phyloP scores from a whole-genome alignment of 1,284 basidiomycete species.

The Xerocomus minutiporus region DNA sequence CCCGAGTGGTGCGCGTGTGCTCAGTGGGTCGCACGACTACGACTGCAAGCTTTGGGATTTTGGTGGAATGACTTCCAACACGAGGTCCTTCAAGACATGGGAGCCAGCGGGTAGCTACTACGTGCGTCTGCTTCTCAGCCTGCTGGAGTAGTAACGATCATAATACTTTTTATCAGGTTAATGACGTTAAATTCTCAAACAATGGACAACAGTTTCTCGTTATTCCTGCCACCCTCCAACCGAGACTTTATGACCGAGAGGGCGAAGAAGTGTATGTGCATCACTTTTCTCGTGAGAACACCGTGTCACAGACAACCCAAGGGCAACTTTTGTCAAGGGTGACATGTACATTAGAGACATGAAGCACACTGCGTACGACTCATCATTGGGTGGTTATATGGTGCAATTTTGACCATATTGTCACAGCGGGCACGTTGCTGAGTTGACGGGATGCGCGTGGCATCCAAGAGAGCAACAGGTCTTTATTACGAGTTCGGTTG shows the following conservation, averaged over 20 bases:
- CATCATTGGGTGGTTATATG: background rate
- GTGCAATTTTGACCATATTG: constrained; percentile 8
- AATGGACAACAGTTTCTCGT: constrained; percentile 83
- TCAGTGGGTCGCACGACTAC: constrained; percentile 94
- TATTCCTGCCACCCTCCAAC: constrained; percentile 83
- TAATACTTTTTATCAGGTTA: constrained; percentile 52
- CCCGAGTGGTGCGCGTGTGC: constrained; percentile 86
- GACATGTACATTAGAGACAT: constrained; percentile 98
- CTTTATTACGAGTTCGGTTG: constrained; percentile 92
- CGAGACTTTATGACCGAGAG: constrained; percentile 85
- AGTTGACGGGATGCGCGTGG: constrained; percentile 87
- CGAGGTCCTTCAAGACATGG: constrained; percentile 93
- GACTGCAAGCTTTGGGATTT: constrained; percentile 99
- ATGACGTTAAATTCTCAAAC: constrained; percentile 84
- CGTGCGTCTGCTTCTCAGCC: constrained; percentile 45
- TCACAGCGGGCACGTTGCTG: constrained; percentile 89
- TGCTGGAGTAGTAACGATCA: background rate
- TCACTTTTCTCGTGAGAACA: constrained; percentile 19
- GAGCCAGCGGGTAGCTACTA: constrained; percentile 92
- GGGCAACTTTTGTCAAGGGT: constrained; percentile 87
- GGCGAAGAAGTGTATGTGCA: constrained; percentile 81
- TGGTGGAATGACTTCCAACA: constrained; percentile 90
- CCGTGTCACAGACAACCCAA: constrained; percentile 52
- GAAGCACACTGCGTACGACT: constrained; percentile 85
- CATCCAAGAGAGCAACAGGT: constrained; percentile 78